Evolutionary conservation across 129 eudicot genomes (phyloP), one percentile per base, ranked within the genome.

Genomic region (Scalesia atractyloides): DNA sequence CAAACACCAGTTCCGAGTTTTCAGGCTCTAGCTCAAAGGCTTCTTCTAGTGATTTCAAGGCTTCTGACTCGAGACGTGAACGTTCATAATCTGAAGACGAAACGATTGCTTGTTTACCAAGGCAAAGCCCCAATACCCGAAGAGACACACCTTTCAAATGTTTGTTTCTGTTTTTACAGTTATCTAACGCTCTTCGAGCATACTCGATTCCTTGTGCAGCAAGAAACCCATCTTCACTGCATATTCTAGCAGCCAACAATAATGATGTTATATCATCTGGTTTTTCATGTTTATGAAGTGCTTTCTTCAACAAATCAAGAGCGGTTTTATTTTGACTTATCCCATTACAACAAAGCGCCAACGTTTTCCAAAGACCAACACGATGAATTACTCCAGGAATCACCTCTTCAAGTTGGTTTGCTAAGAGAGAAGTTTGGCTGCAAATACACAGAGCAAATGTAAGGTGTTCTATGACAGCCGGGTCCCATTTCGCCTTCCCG

Each of bases 341-440:
- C 48, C 82, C 95, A 79, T 74, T 75, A 39, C 77, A 71, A 76
- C 92, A 85, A 70, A 93, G 86, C n/a, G 98, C 91, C 82, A 93
- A 80, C 17, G 77, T 72, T 57, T 84, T 84, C 98, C 98, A 93
- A 1, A 92, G 85, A 16, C 89, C 95, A 44, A 64, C 76, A 54
- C 98, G 96, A 74, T 76, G 84, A 68, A 85, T 76, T 12, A 77
- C 80, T 41, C 98, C 96, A 20, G 98, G 98, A 82, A 86, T 78
- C 59, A 86, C 81, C 77, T 87, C 98, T 78, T 93, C 98, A 17
- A 93, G 83, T 74, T 89, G 92, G 80, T 89, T 87, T n/a, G 84
- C 95, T 75, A 92, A 78, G 67, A 89, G 82, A 8, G 86, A 87
- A 22, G 98, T 89, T 77, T 89, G 96, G 76, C 79, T 79, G 75